Evolutionary conservation across 352 stramenopile genomes (phyloP).

Genomic region (Globisporangium nodosum): DNA sequence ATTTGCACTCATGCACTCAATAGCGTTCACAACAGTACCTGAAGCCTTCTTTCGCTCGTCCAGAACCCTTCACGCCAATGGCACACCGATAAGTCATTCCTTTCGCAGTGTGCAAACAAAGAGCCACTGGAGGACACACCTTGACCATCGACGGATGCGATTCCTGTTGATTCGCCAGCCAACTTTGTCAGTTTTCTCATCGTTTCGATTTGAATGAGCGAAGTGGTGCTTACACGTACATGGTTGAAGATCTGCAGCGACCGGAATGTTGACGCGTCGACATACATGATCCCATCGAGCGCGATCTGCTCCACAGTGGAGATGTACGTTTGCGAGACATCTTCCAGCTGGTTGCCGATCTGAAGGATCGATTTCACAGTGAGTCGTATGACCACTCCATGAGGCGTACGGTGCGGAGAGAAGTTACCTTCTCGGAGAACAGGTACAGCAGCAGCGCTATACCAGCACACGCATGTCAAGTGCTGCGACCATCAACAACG

Average conservation of each 20-base stretch:
- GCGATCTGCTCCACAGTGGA: conserved; percentile 56
- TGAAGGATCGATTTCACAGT: conserved; percentile 11
- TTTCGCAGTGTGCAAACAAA: not conserved
- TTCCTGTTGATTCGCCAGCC: conserved; percentile 34
- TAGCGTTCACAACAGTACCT: conserved; percentile 31
- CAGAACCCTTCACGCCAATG: conserved; percentile 28
- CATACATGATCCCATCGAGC: conserved; percentile 76
- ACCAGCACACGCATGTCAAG: conserved; percentile 1
- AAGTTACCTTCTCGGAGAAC: conserved; percentile 56
- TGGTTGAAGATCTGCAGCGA: conserved; percentile 83
- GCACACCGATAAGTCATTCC: not conserved
- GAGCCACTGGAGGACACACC: conserved; percentile 17
- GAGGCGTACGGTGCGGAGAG: not conserved
- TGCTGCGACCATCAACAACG: not conserved
- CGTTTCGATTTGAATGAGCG: not conserved
- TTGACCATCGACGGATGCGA: conserved; percentile 74
- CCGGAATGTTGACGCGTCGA: conserved; percentile 61
- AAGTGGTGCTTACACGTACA: conserved; percentile 20
- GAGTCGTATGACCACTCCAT: not conserved
- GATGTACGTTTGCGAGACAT: conserved; percentile 43
- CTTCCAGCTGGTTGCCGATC: conserved; percentile 82
- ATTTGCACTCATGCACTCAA: not conserved
- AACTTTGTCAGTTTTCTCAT: not conserved
- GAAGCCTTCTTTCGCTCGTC: conserved; percentile 81
- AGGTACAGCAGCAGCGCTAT: conserved; percentile 69